Percentiles rank a stretch among this genome's conserved stretches.
Conservation (phyloP, 352 stramenopile genomes). For the Elongisporangium anandrum region DNA sequence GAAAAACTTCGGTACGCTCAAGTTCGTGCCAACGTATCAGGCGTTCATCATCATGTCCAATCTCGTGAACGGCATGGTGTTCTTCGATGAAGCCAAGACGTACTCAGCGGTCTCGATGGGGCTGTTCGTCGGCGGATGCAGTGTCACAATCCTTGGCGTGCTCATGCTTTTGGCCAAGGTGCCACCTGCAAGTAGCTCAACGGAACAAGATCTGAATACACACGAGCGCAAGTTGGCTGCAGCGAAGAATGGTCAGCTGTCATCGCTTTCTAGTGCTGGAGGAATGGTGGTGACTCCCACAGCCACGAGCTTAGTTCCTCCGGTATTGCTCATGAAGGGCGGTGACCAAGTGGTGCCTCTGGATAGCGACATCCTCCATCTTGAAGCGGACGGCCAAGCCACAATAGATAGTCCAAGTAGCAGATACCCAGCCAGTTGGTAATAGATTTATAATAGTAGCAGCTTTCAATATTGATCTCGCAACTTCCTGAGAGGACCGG, state of each 20-base stretch:
- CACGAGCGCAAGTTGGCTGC: not conserved
- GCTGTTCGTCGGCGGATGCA: slow-evolving; percentile 22
- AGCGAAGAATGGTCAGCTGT: not conserved
- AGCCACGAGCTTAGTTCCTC: not conserved
- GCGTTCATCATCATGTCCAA: slow-evolving; percentile 46
- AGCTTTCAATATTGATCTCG: not conserved
- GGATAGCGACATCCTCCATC: not conserved
- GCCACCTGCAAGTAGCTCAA: slow-evolving; percentile 1
- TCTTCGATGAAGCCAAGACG: slow-evolving; percentile 25
- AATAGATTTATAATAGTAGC: not conserved
- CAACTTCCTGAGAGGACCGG: too few species aligned
- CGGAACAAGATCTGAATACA: not conserved
- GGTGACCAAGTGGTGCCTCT: not conserved
- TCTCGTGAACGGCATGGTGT: slow-evolving; percentile 34
- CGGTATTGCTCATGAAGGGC: not conserved
- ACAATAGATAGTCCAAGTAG: not conserved
- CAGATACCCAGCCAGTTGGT: not conserved
- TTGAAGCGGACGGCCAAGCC: not conserved
- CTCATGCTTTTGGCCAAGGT: slow-evolving; percentile 29
- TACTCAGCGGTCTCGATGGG: slow-evolving; percentile 16
- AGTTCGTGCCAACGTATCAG: slow-evolving; percentile 40
- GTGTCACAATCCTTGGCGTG: slow-evolving; percentile 22
- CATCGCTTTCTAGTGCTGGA: not conserved
- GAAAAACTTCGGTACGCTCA: slow-evolving; percentile 33
- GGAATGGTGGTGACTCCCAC: not conserved